Conservation (phyloP, 2,329 filamentous ascomycete species). For the Truncatella angustata region DNA sequence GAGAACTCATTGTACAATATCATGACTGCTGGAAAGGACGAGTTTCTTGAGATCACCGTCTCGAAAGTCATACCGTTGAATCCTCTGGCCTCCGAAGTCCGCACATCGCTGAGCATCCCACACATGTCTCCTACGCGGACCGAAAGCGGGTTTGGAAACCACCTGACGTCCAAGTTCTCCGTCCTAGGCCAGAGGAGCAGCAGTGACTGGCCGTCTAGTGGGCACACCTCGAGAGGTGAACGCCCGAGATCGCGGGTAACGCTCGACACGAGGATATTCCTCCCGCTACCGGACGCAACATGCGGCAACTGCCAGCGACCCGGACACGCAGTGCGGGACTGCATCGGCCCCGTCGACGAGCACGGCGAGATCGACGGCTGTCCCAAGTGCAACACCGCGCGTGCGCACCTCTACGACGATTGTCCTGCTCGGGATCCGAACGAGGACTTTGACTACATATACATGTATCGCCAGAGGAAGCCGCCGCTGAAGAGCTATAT, state of each 20-base stretch:
- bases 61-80: neutral
- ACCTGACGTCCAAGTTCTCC: neutral
- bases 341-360: constrained; percentile 10
- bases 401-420: constrained; percentile 7
- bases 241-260: neutral
- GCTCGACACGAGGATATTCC: neutral
- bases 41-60: constrained; percentile 10
- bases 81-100: neutral
- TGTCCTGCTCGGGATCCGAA: neutral
- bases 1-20: constrained; percentile 10
- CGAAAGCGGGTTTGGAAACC: neutral
- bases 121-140: neutral
- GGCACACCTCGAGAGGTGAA: neutral
- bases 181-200: neutral
- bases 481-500: constrained; percentile 9
- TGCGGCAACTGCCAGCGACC: constrained; percentile 6
- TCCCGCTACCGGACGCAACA: neutral
- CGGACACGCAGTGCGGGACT: constrained; percentile 10
- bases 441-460: constrained; percentile 11
- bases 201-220: neutral
- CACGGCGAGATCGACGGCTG: constrained; percentile 10
- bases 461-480: constrained; percentile 10
- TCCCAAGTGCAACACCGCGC: constrained; percentile 10
- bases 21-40: neutral
- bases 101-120: neutral